Evolutionary conservation across 2,329 filamentous ascomycete genomes (phyloP).

Genomic region (Gyromitra esculenta): DNA sequence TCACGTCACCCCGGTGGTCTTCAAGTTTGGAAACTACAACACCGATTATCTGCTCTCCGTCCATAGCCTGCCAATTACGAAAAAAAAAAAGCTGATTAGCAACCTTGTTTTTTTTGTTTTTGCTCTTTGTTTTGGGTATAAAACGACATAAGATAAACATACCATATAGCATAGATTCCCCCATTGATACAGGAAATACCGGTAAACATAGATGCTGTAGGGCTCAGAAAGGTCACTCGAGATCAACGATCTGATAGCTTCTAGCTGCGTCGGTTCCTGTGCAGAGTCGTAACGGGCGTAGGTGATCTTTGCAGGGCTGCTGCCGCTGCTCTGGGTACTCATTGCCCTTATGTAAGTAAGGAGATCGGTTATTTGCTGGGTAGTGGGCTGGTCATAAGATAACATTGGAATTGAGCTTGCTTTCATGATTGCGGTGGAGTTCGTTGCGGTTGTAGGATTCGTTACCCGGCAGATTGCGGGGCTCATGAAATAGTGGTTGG

Average conservation of each 20-base stretch:
- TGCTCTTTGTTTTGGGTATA: neutral
- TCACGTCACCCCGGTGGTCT: slow-evolving; percentile 82
- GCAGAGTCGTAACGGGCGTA: slow-evolving; percentile 70
- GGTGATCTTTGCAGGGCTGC: slow-evolving; percentile 60
- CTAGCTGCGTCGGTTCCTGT: slow-evolving; percentile 74
- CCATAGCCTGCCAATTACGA: slow-evolving; percentile 65
- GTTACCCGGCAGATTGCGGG: slow-evolving; percentile 35
- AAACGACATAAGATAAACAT: slow-evolving; percentile 50
- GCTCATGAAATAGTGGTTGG: neutral
- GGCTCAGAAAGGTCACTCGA: slow-evolving; percentile 96
- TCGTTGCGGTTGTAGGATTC: neutral
- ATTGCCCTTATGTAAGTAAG: slow-evolving; percentile 44
- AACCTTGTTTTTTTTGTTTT: slow-evolving; percentile 19
- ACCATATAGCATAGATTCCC: slow-evolving; percentile 97
- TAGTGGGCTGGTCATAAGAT: slow-evolving; percentile 31
- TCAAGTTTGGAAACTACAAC: slow-evolving; percentile 97
- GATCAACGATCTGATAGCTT: slow-evolving; percentile 89
- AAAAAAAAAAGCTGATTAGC: neutral
- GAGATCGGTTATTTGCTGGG: slow-evolving; percentile 47
- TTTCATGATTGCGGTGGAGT: neutral
- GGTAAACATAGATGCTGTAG: slow-evolving; percentile 99
- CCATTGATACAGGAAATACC: slow-evolving; percentile 98
- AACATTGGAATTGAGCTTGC: slow-evolving; percentile 32
- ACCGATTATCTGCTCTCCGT: slow-evolving; percentile 77
- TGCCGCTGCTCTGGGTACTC: slow-evolving; percentile 53